Conservation (phyloP, 1,139 yeast species). For the Candida sp. region DNA sequence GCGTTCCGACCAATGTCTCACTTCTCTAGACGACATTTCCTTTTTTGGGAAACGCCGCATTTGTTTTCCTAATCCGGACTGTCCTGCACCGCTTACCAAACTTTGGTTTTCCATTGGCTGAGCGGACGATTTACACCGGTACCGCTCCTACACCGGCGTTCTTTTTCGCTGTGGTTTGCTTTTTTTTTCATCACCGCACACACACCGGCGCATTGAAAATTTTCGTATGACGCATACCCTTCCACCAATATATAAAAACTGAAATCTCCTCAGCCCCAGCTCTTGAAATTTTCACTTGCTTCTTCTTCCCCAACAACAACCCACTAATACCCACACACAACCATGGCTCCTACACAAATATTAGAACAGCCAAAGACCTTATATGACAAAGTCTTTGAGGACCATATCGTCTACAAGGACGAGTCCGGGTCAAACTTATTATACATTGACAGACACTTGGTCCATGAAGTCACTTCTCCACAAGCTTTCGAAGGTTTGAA, state of each 20-base stretch:
- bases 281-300: neutral
- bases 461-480: slow-evolving; percentile 98
- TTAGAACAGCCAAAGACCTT: slow-evolving; percentile 57
- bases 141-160: neutral
- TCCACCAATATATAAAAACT: neutral
- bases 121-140: neutral
- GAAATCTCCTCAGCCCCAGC: no score
- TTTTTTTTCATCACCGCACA: neutral
- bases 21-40: no score
- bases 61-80: neutral
- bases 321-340: neutral
- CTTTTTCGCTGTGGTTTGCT: neutral
- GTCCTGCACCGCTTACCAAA: neutral
- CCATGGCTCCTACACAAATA: slow-evolving; percentile 21
- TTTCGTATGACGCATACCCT: slow-evolving; percentile 1
- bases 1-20: no score
- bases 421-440: slow-evolving; percentile 85
- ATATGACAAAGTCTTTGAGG: slow-evolving; percentile 95
- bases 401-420: slow-evolving; percentile 90
- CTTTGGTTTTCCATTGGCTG: neutral
- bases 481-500: slow-evolving; percentile 97
- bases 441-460: slow-evolving; percentile 95
- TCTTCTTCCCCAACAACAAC: neutral
- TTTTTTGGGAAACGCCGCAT: no score
- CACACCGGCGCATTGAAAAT: neutral